A percentile compares a stretch with the other conserved stretches of the same genome.
Evolutionary conservation across 768 basidiomycete genomes (phyloP).

Genomic region (Candolleomyces aberdarensis): DNA sequence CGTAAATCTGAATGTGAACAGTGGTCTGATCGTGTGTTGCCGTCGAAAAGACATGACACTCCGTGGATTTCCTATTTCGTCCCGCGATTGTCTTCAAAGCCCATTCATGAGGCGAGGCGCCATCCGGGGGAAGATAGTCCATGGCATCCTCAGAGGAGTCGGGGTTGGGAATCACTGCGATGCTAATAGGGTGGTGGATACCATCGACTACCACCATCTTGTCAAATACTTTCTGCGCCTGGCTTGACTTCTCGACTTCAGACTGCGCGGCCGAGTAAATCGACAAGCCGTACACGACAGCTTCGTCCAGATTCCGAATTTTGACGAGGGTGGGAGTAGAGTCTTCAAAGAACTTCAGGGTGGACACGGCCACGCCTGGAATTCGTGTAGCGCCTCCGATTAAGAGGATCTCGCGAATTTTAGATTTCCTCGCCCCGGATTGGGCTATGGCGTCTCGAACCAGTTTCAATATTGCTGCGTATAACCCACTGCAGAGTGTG

Average conservation of each 20-base stretch:
- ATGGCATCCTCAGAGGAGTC: neutral
- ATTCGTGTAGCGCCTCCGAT: neutral
- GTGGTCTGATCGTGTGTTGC: neutral
- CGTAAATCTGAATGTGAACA: neutral
- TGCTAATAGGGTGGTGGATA: neutral
- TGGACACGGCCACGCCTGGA: neutral
- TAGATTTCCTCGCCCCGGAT: neutral
- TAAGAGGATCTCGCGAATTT: neutral
- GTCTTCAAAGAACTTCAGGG: neutral
- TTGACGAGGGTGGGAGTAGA: neutral
- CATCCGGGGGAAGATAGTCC: neutral
- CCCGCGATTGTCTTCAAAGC: no score
- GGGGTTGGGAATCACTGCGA: neutral
- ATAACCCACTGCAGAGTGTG: neutral
- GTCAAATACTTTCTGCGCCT: neutral
- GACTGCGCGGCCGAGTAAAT: neutral
- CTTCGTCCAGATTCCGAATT: neutral
- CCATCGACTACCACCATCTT: neutral
- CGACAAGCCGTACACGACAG: neutral
- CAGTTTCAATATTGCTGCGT: neutral
- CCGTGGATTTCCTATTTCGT: neutral
- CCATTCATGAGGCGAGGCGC: neutral
- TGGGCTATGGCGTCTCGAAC: neutral
- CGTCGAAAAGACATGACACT: neutral
- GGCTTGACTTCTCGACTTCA: no score